phyloP scores from a whole-genome alignment of 768 basidiomycete genomes.

The Naganishia vishniacii region DNA sequence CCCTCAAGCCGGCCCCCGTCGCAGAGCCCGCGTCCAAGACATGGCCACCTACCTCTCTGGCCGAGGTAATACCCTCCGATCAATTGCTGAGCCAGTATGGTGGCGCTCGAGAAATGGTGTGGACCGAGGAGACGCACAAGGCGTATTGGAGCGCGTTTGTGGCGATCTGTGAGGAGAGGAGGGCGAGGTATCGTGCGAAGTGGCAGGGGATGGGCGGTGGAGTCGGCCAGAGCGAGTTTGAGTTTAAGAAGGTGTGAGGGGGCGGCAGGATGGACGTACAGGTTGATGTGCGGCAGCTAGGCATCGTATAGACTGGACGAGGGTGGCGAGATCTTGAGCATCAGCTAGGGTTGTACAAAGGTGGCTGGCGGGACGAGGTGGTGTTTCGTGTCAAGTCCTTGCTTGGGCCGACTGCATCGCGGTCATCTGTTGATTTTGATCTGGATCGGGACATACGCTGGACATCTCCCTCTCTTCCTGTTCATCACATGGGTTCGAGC shows the following conservation, averaged over 20 bases:
- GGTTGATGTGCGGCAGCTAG: no score
- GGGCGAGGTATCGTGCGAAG: background rate
- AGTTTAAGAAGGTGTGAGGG: background rate
- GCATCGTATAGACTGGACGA: no score
- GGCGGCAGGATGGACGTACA: background rate
- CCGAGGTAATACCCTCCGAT: conserved; percentile 28
- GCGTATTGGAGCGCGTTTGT: conserved; percentile 23
- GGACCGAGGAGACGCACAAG: conserved; percentile 17
- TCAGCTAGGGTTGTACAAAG: no score
- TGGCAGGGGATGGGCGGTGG: conserved; percentile 22
- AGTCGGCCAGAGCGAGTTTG: conserved; percentile 21
- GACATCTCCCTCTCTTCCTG: no score
- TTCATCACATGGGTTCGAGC: no score
- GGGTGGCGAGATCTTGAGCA: no score
- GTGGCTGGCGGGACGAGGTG: no score
- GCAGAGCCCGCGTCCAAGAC: conserved; percentile 21
- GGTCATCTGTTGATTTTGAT: no score
- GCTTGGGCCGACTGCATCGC: no score
- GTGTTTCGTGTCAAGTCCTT: no score
- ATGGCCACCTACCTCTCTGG: conserved; percentile 31
- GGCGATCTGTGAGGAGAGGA: conserved; percentile 8
- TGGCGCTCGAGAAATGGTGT: conserved; percentile 28
- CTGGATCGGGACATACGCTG: no score
- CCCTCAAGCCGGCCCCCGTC: background rate
- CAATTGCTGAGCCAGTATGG: conserved; percentile 39